A percentile compares a stretch with the other conserved stretches of the same genome.
Conservation (phyloP, 23 red algal species). For the Cyanidiococcus yangmingshanensis region DNA sequence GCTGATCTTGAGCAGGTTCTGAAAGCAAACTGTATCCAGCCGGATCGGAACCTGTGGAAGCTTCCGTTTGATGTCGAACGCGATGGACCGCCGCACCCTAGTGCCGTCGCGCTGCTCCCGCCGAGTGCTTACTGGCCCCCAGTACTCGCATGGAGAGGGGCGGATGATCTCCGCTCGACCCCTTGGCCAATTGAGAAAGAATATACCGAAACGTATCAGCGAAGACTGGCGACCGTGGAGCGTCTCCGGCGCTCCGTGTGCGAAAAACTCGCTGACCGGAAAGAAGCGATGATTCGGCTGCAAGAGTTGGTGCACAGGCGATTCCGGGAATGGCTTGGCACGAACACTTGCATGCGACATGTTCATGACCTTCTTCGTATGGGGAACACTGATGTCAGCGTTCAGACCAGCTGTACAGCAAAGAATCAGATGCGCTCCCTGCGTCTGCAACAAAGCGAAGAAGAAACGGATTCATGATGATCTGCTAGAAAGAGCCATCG, state of each 20-base stretch:
- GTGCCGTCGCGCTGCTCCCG: background rate
- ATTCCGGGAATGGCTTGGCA: constrained; percentile 8
- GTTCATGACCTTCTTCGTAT: background rate
- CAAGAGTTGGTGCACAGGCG: background rate
- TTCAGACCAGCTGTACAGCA: too few relatives aligned
- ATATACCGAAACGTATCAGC: background rate
- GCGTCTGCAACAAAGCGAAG: too few relatives aligned
- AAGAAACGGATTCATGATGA: too few relatives aligned
- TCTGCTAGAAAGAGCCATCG: too few relatives aligned
- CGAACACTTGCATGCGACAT: background rate
- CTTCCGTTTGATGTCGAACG: background rate
- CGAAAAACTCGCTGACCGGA: background rate
- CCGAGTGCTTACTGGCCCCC: constrained; percentile 10
- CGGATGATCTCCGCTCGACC: background rate
- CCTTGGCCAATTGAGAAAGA: background rate
- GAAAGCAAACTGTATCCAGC: background rate
- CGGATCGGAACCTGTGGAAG: background rate
- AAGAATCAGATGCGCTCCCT: too few relatives aligned
- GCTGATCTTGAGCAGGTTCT: background rate
- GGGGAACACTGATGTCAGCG: background rate
- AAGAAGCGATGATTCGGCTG: background rate
- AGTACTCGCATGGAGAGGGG: background rate
- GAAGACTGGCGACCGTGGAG: background rate
- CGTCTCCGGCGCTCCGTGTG: background rate
- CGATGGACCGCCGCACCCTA: background rate